Evolutionary conservation across 73 alveolate species (phyloP), one percentile per base, ranked within the genome.

Genomic region (Diophrys appendiculata): DNA sequence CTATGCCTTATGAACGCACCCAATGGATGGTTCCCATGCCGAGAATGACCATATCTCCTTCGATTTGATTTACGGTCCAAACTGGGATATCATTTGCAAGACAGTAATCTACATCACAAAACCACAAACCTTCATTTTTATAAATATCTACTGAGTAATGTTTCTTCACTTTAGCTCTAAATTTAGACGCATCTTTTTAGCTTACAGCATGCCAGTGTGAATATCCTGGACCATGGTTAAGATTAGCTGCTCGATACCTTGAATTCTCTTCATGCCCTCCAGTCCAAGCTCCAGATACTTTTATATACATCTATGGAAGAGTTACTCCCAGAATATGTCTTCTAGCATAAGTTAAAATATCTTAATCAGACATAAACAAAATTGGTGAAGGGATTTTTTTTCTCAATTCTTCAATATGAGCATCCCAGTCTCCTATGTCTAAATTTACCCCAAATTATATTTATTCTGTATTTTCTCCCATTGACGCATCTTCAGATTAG

Each of bases 251-350:
- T 30, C 90, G 68, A 0, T 82, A 91, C 53, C 93, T 54, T 14
- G 77, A 55, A 31, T 91, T 91, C 73, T 91, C 97, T 74, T 91
- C 84, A 64, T 91, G 97, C 33, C 95, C 97, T 8, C 97, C 97
- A 8, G 97, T 91, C 93, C 97, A 91, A 28, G 86, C 87, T 0
- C 94, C 94, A 13, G 65, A 78, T 11, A 85, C 88, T 75, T 91
- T 91, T 0, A 91, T 32, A 76, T 91, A 91, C 68, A 82, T 72
- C 69, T 91, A 90, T 14, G 97, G 97, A 64, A 77, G 78, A 33
- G 88, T 91, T 80, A 88, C 77, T 24, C 97, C 97, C 34, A 81
- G 77, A 0, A 91, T 76, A 14, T 91, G 91, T 54, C 83, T 73
- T 69, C 97, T 85, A 34, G 72, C 68, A 69, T 91, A 91, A 43